A percentile compares a stretch with the other conserved stretches of the same genome.
Conservation (phyloP, 2,329 filamentous ascomycete species). For the Fusarium haematococcum region DNA sequence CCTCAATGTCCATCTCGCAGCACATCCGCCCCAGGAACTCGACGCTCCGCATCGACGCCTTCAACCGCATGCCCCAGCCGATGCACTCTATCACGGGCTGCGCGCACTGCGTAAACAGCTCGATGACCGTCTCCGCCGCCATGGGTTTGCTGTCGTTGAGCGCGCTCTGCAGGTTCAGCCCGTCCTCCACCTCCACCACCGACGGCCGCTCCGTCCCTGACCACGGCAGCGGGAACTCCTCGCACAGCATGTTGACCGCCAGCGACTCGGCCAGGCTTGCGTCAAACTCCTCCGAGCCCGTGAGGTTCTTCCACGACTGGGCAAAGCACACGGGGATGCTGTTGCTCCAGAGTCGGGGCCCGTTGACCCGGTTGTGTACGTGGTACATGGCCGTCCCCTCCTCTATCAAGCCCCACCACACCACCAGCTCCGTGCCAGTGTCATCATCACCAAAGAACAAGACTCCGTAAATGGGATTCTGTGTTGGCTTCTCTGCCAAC, state of each 20-base stretch:
- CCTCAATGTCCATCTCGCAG: constrained; percentile 43
- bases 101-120: constrained; percentile 41
- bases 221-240: constrained; percentile 42
- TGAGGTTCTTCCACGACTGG: constrained; percentile 43
- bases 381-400: constrained; percentile 43
- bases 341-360: constrained; percentile 42
- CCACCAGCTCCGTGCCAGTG: constrained; percentile 39
- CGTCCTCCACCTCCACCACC: constrained; percentile 42
- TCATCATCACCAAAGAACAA: constrained; percentile 41
- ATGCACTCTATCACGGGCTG: constrained; percentile 38
- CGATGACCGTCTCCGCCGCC: constrained; percentile 39
- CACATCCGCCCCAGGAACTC: constrained; percentile 41
- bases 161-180: constrained; percentile 35
- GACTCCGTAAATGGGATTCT: constrained; percentile 44
- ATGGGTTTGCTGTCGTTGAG: constrained; percentile 36
- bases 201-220: constrained; percentile 33
- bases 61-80: constrained; percentile 38
- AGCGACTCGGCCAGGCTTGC: constrained; percentile 36
- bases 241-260: constrained; percentile 42
- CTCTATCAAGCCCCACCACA: constrained; percentile 46
- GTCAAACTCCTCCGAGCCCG: constrained; percentile 34
- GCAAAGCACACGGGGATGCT: constrained; percentile 44
- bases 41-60: constrained; percentile 38
- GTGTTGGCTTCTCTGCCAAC: constrained; percentile 35
- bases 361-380: constrained; percentile 36